Conservation (phyloP, 208 protist genomes). For the Crithidia mellificae region DNA sequence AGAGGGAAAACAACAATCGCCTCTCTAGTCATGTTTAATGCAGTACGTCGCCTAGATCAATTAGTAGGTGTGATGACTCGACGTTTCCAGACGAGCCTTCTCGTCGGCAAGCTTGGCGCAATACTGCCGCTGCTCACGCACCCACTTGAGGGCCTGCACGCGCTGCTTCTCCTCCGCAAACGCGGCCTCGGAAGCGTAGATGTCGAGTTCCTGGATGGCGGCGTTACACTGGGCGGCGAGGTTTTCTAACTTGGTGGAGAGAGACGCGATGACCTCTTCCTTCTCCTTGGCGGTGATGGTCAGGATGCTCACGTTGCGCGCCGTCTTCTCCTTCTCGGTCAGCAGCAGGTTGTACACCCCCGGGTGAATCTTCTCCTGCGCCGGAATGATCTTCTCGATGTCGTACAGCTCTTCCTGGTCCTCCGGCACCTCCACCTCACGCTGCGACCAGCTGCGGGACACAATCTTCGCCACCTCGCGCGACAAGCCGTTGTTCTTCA, state of each 20-base stretch:
- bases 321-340: slow-evolving; percentile 70
- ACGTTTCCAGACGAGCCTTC: slow-evolving; percentile 23
- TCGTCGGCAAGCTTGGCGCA: slow-evolving; percentile 56
- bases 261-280: slow-evolving; percentile 72
- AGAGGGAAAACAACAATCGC: slow-evolving; percentile 13
- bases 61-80: slow-evolving; percentile 8
- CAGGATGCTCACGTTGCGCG: slow-evolving; percentile 67
- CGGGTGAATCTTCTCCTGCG: slow-evolving; percentile 84
- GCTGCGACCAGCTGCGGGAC: slow-evolving; percentile 49
- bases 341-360: slow-evolving; percentile 85
- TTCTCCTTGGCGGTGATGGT: slow-evolving; percentile 76
- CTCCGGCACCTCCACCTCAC: slow-evolving; percentile 48
- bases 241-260: slow-evolving; percentile 53
- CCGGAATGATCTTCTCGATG: slow-evolving; percentile 80
- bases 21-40: neutral
- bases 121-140: slow-evolving; percentile 66
- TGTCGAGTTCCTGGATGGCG: slow-evolving; percentile 76
- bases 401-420: slow-evolving; percentile 68
- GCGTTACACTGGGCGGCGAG: slow-evolving; percentile 61
- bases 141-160: slow-evolving; percentile 65
- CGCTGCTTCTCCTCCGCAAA: slow-evolving; percentile 78
- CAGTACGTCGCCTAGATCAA: neutral
- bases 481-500: slow-evolving; percentile 63
- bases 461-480: slow-evolving; percentile 64
- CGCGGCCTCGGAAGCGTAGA: slow-evolving; percentile 58